A percentile compares a stretch with the other conserved stretches of the same genome.
phyloP scores from a whole-genome alignment of 345 rosid genomes.

The Sapria himalayana region DNA sequence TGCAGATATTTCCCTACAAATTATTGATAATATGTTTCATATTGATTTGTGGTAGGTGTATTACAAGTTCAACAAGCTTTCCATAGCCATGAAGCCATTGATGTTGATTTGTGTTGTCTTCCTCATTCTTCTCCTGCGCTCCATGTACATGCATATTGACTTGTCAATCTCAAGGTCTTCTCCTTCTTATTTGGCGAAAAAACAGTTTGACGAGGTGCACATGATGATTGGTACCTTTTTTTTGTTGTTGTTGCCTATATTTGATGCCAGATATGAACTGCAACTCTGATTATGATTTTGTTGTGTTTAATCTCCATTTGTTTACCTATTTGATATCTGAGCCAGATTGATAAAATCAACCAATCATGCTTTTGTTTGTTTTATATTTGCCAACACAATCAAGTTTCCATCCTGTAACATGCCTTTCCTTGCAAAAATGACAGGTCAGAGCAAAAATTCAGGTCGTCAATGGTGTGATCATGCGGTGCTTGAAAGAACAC shows the following conservation, averaged over 20 bases:
- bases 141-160: slow-evolving; percentile 55
- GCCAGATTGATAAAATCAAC: no score
- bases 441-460: slow-evolving; percentile 68
- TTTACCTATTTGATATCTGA: no score
- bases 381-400: no score
- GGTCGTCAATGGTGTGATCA: slow-evolving; percentile 33
- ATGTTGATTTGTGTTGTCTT: slow-evolving; percentile 74
- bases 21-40: no score
- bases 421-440: slow-evolving; percentile 5
- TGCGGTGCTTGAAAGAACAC: slow-evolving; percentile 42
- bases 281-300: no score
- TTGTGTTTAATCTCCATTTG: no score
- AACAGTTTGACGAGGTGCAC: slow-evolving; percentile 86
- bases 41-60: slow-evolving; percentile 35
- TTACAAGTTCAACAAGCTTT: slow-evolving; percentile 63
- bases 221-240: slow-evolving; percentile 1
- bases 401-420: no score
- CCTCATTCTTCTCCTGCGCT: slow-evolving; percentile 51
- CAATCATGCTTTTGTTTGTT: no score
- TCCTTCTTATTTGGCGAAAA: slow-evolving; percentile 72
- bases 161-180: slow-evolving; percentile 88
- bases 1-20: no score
- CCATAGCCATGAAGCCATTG: slow-evolving; percentile 71
- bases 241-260: neutral
- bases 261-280: neutral